Evolutionary conservation across 805 yeast genomes (phyloP).

Genomic region (Wickerhamia fluorescens): DNA sequence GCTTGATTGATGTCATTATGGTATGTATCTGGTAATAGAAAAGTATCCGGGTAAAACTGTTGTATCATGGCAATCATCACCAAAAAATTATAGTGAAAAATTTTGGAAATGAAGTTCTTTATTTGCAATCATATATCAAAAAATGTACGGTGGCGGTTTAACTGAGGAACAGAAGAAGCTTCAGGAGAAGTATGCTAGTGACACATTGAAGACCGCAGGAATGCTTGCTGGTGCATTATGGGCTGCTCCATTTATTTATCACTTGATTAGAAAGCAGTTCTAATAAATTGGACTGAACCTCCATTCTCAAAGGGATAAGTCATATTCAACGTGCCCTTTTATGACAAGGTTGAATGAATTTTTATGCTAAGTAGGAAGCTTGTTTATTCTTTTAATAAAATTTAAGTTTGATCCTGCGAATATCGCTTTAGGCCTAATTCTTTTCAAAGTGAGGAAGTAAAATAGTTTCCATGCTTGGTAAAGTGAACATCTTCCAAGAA

Average conservation of each 20-base stretch:
- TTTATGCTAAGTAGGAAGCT: no score
- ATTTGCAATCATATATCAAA: conserved; percentile 2
- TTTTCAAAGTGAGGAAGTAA: no score
- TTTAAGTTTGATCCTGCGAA: no score
- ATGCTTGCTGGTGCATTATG: conserved; percentile 60
- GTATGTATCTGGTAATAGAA: not conserved
- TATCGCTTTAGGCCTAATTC: no score
- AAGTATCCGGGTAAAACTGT: conserved; percentile 1
- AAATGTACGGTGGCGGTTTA: conserved; percentile 48
- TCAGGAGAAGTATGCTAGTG: conserved; percentile 56
- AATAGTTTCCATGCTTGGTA: no score
- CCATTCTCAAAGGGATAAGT: conserved; percentile 1
- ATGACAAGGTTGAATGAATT: no score
- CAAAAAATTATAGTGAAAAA: no score
- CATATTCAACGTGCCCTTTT: no score
- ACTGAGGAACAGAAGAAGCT: conserved; percentile 61
- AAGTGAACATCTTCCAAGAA: no score
- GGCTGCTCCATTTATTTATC: conserved; percentile 48
- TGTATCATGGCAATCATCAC: no score
- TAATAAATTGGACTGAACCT: conserved; percentile 9
- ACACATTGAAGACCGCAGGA: conserved; percentile 55
- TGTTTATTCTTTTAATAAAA: no score
- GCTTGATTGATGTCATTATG: conserved; percentile 77
- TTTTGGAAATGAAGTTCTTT: conserved; percentile 1
- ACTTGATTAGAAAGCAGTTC: conserved; percentile 45